Evolutionary conservation across 306 rosid species (phyloP).

Genomic region (Cercis canadensis): DNA sequence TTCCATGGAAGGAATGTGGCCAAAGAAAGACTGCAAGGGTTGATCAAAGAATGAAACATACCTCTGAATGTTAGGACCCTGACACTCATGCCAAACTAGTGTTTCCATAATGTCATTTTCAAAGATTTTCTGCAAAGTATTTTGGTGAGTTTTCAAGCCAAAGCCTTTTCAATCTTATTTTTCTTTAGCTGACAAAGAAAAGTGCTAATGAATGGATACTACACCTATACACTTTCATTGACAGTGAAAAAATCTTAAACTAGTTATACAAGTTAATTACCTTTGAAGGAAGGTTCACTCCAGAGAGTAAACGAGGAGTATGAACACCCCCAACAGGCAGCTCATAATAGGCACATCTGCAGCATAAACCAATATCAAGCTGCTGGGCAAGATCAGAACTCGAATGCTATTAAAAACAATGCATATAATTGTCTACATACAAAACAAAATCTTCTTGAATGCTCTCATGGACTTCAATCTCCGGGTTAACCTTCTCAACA

Average conservation of each 20-base stretch:
- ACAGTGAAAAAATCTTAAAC: neutral
- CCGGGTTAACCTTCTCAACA: neutral
- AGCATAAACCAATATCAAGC: neutral
- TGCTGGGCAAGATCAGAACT: neutral
- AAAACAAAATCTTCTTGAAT: constrained; percentile 29
- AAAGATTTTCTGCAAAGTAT: constrained; percentile 42
- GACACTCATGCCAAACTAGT: constrained; percentile 49
- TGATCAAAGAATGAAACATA: neutral
- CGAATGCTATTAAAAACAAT: neutral
- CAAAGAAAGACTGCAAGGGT: too few relatives aligned
- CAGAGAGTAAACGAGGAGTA: constrained; percentile 40
- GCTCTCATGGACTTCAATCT: neutral
- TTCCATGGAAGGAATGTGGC: too few relatives aligned
- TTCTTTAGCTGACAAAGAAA: neutral
- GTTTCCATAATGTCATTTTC: constrained; percentile 48
- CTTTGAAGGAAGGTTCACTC: constrained; percentile 41
- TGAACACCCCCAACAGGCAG: constrained; percentile 11
- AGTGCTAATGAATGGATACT: too few relatives aligned
- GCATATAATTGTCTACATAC: constrained; percentile 34
- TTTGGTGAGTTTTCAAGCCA: neutral
- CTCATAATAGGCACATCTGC: constrained; percentile 50
- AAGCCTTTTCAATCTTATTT: neutral
- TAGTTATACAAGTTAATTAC: constrained; percentile 18
- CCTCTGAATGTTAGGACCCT: constrained; percentile 29
- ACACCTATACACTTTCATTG: too few relatives aligned